Percentiles rank a stretch among this genome's conserved stretches.
phyloP scores from a whole-genome alignment of 169 alveolate species.

The Cryptosporidium canis region DNA sequence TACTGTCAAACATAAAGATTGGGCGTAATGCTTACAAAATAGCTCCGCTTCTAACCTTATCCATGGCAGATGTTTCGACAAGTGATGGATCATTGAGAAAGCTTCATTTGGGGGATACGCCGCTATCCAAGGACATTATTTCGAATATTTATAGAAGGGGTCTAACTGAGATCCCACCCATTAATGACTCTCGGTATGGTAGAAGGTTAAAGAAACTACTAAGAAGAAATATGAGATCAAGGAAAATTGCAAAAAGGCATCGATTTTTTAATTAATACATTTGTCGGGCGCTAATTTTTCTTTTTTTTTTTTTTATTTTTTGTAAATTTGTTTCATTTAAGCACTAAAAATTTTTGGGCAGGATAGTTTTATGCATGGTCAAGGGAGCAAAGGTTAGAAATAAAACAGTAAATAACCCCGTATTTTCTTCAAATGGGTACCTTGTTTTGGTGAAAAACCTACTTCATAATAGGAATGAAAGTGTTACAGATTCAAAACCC shows the following conservation, averaged over 20 bases:
- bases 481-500: background rate
- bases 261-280: constrained; percentile 11
- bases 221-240: constrained; percentile 25
- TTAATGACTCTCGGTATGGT: constrained; percentile 17
- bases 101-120: background rate
- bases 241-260: constrained; percentile 19
- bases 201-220: constrained; percentile 37
- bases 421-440: constrained; percentile 21
- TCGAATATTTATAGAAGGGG: constrained; percentile 60
- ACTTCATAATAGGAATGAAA: background rate
- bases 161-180: constrained; percentile 30
- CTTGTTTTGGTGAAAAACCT: constrained; percentile 25
- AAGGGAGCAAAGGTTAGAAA: background rate
- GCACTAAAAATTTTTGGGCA: background rate
- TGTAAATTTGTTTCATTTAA: background rate
- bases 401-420: background rate
- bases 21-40: constrained; percentile 37
- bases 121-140: constrained; percentile 4
- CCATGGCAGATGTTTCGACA: background rate
- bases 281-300: background rate
- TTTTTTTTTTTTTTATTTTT: background rate
- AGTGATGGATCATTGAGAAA: constrained; percentile 55
- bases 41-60: background rate
- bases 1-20: constrained; percentile 18
- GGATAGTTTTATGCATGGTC: constrained; percentile 30